Conservation (phyloP, 257 asterid species). For the Apocynum venetum region DNA sequence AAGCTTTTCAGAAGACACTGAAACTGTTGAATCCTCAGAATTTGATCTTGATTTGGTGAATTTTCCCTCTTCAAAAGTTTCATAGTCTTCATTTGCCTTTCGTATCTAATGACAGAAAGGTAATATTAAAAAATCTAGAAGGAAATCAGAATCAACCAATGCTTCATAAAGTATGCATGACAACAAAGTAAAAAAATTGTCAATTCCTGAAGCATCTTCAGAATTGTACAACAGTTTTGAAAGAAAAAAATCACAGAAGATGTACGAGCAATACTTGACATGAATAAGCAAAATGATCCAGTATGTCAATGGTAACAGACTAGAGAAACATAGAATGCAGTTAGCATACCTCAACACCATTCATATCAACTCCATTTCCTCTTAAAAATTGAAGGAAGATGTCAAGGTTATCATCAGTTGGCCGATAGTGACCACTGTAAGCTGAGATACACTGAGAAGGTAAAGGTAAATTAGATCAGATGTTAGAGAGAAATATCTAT, state of each 20-base stretch:
- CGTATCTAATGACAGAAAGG: slow-evolving; percentile 39
- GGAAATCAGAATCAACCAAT: slow-evolving; percentile 1
- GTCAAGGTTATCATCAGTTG: slow-evolving; percentile 75
- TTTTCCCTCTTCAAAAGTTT: slow-evolving; percentile 29
- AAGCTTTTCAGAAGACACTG: slow-evolving; percentile 32
- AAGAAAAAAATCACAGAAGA: background rate
- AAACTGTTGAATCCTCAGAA: slow-evolving; percentile 26
- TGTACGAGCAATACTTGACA: background rate
- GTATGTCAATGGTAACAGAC: background rate
- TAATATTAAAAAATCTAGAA: background rate
- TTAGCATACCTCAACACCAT: slow-evolving; percentile 58
- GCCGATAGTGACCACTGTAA: slow-evolving; percentile 96
- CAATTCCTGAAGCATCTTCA: background rate
- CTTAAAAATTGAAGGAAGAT: slow-evolving; percentile 56
- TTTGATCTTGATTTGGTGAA: slow-evolving; percentile 12
- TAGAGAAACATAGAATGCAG: slow-evolving; percentile 2
- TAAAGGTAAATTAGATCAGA: slow-evolving; percentile 16
- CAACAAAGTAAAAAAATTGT: no score
- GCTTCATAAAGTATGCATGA: background rate
- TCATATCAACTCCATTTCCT: slow-evolving; percentile 71
- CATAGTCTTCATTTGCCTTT: slow-evolving; percentile 63
- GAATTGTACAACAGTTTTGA: background rate
- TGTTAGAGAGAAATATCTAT: background rate
- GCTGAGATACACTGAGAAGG: slow-evolving; percentile 72
- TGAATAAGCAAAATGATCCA: background rate